Percentiles rank a stretch among this genome's conserved stretches.
phyloP scores from a whole-genome alignment of 352 stramenopile species.

The Phytophthora sp. region DNA sequence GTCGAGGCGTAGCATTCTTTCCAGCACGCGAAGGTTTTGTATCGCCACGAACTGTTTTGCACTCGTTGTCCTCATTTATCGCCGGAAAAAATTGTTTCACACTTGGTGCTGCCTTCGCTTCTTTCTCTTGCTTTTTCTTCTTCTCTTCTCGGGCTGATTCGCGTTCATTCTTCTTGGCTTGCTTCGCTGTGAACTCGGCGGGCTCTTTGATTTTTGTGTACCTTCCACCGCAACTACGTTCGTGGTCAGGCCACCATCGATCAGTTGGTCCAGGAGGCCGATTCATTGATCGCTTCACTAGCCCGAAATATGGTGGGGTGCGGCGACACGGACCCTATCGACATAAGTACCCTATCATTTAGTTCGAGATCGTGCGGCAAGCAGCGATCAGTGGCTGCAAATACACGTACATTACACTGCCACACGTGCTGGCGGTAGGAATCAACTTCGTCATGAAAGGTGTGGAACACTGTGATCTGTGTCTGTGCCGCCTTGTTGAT shows the following conservation, averaged over 20 bases:
- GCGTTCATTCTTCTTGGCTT: conserved; percentile 63
- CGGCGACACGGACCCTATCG: conserved; percentile 68
- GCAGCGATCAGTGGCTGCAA: background rate
- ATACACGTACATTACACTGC: conserved; percentile 73
- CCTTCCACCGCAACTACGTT: conserved; percentile 66
- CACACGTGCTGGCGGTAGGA: conserved; percentile 86
- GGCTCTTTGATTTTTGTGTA: conserved; percentile 83
- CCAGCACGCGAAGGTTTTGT: conserved; percentile 10
- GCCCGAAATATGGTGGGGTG: conserved; percentile 73
- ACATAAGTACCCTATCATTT: too few species aligned
- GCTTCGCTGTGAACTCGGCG: conserved; percentile 53
- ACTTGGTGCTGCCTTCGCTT: conserved; percentile 23
- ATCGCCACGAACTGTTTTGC: conserved; percentile 5
- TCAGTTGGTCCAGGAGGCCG: conserved; percentile 74
- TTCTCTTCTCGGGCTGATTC: conserved; percentile 28
- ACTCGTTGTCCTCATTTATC: background rate
- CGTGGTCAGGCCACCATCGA: conserved; percentile 75
- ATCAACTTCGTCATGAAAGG: conserved; percentile 91
- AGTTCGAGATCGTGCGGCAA: too few species aligned
- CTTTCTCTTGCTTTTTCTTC: conserved; percentile 33
- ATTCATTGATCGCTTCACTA: conserved; percentile 91
- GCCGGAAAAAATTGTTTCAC: conserved; percentile 39
- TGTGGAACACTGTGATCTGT: conserved; percentile 89
- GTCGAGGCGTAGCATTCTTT: conserved; percentile 29
- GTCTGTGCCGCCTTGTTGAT: conserved; percentile 74